These are phyloP conservation scores for Lodderomyces beijingensis DNA, from an alignment of 1,139 yeast species.

Conservation along the genomic window DNA sequence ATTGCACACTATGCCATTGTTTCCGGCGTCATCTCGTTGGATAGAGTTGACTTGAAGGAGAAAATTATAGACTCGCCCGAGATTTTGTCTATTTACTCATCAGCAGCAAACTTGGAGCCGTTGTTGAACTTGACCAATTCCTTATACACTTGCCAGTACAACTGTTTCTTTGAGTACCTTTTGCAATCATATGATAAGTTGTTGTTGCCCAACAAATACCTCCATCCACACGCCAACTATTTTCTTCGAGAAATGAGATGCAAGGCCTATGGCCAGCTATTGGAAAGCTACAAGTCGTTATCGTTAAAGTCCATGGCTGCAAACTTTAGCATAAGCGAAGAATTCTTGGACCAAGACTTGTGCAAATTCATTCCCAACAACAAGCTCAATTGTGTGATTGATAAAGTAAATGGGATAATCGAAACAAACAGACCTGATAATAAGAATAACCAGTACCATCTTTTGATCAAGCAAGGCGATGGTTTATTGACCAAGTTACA, in stretches of 20 bases:
- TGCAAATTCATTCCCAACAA: conserved; percentile 90
- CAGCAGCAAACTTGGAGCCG: conserved; percentile 72
- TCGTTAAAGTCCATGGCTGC: conserved; percentile 91
- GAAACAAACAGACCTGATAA: conserved; percentile 96
- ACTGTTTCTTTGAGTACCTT: conserved; percentile 71
- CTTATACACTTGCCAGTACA: conserved; percentile 84
- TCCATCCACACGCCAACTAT: conserved; percentile 74
- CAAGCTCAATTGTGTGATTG: conserved; percentile 91
- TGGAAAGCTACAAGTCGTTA: conserved; percentile 90
- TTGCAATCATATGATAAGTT: conserved; percentile 76
- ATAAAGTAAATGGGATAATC: conserved; percentile 90
- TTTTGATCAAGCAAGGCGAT: conserved; percentile 88
- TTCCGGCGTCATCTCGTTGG: conserved; percentile 78
- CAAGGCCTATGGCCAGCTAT: conserved; percentile 89
- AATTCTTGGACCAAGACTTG: conserved; percentile 77
- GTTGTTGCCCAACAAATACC: conserved; percentile 68
- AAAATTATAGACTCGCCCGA: conserved; percentile 94
- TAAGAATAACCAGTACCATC: conserved; percentile 90
- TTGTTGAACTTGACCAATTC: conserved; percentile 81
- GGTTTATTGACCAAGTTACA: conserved; percentile 88
- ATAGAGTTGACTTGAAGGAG: conserved; percentile 76
- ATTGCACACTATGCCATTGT: conserved; percentile 86
- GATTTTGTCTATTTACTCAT: conserved; percentile 72
- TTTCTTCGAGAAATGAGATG: conserved; percentile 92
- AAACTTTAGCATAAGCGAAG: conserved; percentile 83